Conservation (phyloP, 306 rosid species). For the Sophora flavescens region DNA sequence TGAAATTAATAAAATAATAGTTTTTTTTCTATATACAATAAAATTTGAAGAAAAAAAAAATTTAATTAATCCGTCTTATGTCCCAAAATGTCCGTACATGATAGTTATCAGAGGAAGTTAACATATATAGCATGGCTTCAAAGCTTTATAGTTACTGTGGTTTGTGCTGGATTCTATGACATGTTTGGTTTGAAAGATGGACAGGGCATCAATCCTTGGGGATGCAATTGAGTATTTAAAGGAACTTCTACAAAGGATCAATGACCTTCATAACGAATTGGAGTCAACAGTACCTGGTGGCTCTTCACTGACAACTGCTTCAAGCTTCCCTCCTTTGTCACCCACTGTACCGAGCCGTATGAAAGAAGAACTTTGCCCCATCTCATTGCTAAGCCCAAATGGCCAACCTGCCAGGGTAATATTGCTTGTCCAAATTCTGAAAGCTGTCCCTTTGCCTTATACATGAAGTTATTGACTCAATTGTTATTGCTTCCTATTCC, state of each 20-base stretch:
- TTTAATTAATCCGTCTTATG: no score
- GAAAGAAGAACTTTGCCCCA: constrained; percentile 73
- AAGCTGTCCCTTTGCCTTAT: not conserved
- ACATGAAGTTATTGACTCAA: not conserved
- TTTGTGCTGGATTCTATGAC: not conserved
- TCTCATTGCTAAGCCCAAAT: constrained; percentile 62
- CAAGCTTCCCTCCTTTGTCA: constrained; percentile 68
- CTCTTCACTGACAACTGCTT: constrained; percentile 54
- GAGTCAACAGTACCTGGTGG: constrained; percentile 58
- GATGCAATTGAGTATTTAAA: constrained; percentile 78
- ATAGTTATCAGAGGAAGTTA: not conserved
- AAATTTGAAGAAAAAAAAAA: no score
- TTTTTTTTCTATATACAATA: no score
- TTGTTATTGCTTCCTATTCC: not conserved
- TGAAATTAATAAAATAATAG: no score
- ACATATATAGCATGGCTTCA: constrained; percentile 3
- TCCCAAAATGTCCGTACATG: no score
- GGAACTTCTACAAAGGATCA: constrained; percentile 74
- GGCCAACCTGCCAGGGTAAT: constrained; percentile 69
- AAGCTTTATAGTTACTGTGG: not conserved
- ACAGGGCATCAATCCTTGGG: constrained; percentile 80
- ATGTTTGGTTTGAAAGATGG: constrained; percentile 57
- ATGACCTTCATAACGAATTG: constrained; percentile 71
- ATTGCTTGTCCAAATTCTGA: not conserved
- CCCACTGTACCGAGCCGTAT: constrained; percentile 64